Base-by-base conservation (phyloP, 805 yeast genomes). In the Debaryomyces castellii region DNA sequence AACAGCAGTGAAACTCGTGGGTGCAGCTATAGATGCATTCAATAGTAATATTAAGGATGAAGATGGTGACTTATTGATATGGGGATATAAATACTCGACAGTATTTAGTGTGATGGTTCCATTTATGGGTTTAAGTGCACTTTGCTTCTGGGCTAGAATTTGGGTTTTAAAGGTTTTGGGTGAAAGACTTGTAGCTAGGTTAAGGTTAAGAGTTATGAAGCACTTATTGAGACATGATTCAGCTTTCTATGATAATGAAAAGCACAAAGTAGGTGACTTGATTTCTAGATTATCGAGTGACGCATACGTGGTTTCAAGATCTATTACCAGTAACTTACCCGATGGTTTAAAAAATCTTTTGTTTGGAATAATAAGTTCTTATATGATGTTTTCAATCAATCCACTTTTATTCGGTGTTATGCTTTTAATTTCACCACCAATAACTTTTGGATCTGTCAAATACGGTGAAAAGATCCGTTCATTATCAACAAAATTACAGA, bases 61-160 rank as follows among this genome's bases (percentile, higher is more conserved):
- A 2, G 70, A 69, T 20, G 77, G 76, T 1, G 62, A 63, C 46
- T 52, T 72, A 24, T 37, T 72, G 38, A 70, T 72, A 33, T 71
- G 76, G 76, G 77, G 77, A 5, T 72, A 66, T 49, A 70, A 69
- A 47, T 70, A 69, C 48, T 59, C 71, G 17, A 71, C 73, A 1
- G 66, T 72, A 1, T 71, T 72, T 45, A 60, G 62, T 12, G 53
- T 67, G 20, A 72, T 72, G 77, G 64, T 72, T 6, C 77, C 77
- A 8, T 72, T 72, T 43, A 69, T 72, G 73, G 57, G 60, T 40
- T 63, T 64, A 4, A 63, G 71, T 57, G 76, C 77, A 9, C 60
- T 62, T 12, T 72, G 77, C 49, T 72, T 71, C 53, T 72, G 77
- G 77, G 76, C 77, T 18, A 59, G 77, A 43, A 70, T 69, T 46